Conservation (phyloP, 2,329 filamentous ascomycete genomes). For the Dactylonectria estremocensis region DNA sequence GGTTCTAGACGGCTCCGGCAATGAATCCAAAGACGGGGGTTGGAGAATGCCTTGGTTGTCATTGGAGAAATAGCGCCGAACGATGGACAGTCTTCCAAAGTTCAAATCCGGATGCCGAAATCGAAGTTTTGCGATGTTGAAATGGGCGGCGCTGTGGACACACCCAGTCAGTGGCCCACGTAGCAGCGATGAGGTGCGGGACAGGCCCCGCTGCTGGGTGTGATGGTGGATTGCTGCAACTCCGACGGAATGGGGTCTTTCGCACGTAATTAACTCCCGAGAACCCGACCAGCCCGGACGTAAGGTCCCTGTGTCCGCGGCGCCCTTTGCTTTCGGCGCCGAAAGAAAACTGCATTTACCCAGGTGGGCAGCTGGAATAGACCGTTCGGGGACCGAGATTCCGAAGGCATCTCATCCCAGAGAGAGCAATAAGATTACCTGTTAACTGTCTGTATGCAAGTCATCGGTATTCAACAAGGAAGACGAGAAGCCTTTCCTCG, state of each 20-base stretch:
- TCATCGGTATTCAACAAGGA: background rate
- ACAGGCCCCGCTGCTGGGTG: slow-evolving; percentile 29
- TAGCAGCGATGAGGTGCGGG: slow-evolving; percentile 26
- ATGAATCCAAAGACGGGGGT: background rate
- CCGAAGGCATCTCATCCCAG: slow-evolving; percentile 12
- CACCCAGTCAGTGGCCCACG: slow-evolving; percentile 4
- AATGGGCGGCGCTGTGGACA: slow-evolving; percentile 33
- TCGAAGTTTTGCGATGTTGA: slow-evolving; percentile 27
- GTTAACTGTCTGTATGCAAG: background rate
- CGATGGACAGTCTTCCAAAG: background rate
- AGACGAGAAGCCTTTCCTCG: background rate
- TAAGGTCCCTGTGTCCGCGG: slow-evolving; percentile 24
- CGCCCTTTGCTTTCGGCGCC: slow-evolving; percentile 15
- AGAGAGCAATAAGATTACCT: background rate
- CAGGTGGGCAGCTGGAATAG: slow-evolving; percentile 14
- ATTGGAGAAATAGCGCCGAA: slow-evolving; percentile 27
- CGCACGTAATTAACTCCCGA: slow-evolving; percentile 45
- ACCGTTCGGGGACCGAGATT: slow-evolving; percentile 13
- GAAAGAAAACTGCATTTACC: slow-evolving; percentile 14
- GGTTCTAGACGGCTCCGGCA: slow-evolving; percentile 3
- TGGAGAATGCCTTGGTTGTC: slow-evolving; percentile 1
- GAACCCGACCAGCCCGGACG: slow-evolving; percentile 41
- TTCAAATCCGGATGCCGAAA: background rate
- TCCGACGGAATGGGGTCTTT: slow-evolving; percentile 34
- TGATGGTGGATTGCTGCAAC: slow-evolving; percentile 25